These are phyloP conservation scores for Avena insularis DNA, from an alignment of 176 grass and related monocot genomes.

Conservation along the genomic window DNA sequence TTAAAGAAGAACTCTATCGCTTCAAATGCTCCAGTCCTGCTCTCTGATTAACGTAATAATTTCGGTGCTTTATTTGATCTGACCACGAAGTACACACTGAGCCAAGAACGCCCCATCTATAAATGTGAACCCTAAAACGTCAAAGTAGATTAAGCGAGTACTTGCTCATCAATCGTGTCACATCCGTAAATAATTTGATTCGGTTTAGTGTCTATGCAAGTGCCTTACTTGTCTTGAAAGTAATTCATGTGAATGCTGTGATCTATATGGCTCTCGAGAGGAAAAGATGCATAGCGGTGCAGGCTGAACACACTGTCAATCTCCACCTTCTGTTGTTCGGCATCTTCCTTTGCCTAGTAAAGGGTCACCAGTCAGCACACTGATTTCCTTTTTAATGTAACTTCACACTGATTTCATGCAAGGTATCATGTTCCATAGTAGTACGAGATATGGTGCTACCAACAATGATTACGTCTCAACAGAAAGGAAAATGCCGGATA, in stretches of 20 bases:
- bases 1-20: neutral
- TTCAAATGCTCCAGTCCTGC: constrained; percentile 9
- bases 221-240: constrained; percentile 36
- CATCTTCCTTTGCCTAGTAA: constrained; percentile 45
- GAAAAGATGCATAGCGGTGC: constrained; percentile 35
- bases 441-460: neutral
- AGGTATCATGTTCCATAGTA: neutral
- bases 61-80: constrained; percentile 24
- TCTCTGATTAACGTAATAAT: constrained; percentile 38
- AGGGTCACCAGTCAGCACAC: neutral
- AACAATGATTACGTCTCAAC: constrained; percentile 6
- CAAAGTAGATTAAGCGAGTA: neutral
- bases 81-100: constrained; percentile 45
- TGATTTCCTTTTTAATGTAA: constrained; percentile 1
- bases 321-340: constrained; percentile 34
- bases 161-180: constrained; percentile 29
- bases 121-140: neutral
- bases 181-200: neutral
- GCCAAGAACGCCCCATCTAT: neutral
- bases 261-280: neutral
- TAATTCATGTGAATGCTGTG: constrained; percentile 48
- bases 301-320: constrained; percentile 11
- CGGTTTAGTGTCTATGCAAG: neutral
- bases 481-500: neutral
- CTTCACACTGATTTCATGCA: constrained; percentile 28